phyloP scores from a whole-genome alignment of 1,139 yeast species.

The Waltiozyma sp. region DNA sequence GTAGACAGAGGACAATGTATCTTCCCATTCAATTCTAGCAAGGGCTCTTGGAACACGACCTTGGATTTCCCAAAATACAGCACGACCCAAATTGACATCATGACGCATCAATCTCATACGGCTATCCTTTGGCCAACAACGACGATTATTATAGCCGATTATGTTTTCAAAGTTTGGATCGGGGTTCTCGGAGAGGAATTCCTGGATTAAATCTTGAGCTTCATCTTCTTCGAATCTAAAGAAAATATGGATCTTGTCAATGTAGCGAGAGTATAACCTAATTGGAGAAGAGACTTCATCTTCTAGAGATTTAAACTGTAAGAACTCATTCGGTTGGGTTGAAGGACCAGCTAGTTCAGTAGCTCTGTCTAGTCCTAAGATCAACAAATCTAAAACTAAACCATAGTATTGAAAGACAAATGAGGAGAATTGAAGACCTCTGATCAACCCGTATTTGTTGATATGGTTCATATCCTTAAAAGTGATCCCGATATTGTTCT shows the following conservation, averaged over 20 bases:
- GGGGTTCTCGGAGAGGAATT: slow-evolving; percentile 73
- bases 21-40: slow-evolving; percentile 69
- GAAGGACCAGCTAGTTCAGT: slow-evolving; percentile 76
- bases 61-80: slow-evolving; percentile 83
- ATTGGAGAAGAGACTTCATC: slow-evolving; percentile 65
- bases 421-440: slow-evolving; percentile 86
- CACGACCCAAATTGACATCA: slow-evolving; percentile 88
- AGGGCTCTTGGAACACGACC: slow-evolving; percentile 71
- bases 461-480: slow-evolving; percentile 95
- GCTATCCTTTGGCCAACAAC: slow-evolving; percentile 91
- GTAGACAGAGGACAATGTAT: slow-evolving; percentile 77
- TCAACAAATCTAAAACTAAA: slow-evolving; percentile 64
- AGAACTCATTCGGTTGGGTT: slow-evolving; percentile 61
- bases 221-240: slow-evolving; percentile 69
- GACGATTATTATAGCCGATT: slow-evolving; percentile 80
- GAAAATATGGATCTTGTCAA: slow-evolving; percentile 72
- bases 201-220: slow-evolving; percentile 63
- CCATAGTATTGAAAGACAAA: slow-evolving; percentile 90
- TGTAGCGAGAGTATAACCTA: slow-evolving; percentile 68
- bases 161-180: slow-evolving; percentile 84
- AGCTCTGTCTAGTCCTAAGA: slow-evolving; percentile 83
- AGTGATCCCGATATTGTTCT: slow-evolving; percentile 70
- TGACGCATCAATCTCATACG: slow-evolving; percentile 86
- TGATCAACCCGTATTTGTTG: slow-evolving; percentile 75
- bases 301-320: slow-evolving; percentile 52